Evolutionary conservation across 192 early-diverging fungal species (phyloP), one percentile per base, ranked within the genome.

Genomic region (Rhizophagus prolifer): DNA sequence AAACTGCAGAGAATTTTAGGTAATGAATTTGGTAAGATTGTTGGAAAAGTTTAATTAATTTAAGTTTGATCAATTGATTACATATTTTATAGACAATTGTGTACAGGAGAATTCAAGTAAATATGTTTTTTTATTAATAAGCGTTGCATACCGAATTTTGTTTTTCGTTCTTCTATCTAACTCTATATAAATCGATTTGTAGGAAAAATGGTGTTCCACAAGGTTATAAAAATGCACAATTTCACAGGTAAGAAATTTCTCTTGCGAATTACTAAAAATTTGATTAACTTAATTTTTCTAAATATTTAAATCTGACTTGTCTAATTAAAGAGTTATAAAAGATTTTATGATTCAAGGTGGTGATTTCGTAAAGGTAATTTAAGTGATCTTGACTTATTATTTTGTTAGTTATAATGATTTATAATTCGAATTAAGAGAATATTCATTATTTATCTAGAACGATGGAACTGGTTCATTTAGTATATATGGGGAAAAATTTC

Each of bases 261-360:
- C 46, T 2, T 25, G 26, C 0, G 31, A 69, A 0, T 5, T 25
- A 38, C 1, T 44, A 73, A 1, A n/a, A 6, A 34, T 58, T 9
- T 41, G 38, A 41, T 3, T 70, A 23, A 25, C 9, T 68, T 8
- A 1, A 41, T 44, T 26, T 2, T 47, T 0, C 7, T 38, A 38
- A 14, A n/a, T 9, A 70, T 41, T 9, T 44, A 58, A n/a, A 8
- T 16, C 36, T 62, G 38, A 9, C 26, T 10, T 30, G 9, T 10
- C 59, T 72, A 26, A n/a, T 59, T 74, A 92, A 38, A 38, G 93
- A 76, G 87, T 95, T 54, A 95, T 94, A 79, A 92, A 94, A 83
- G 94, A 95, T 79, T 96, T 95, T 82, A 96, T 96, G 95, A 89
- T 94, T 2, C 95, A 96, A 81, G 94, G 94, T 30, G 95, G 95